Conservation (phyloP, 345 rosid species). For the Lagerstroemia speciosa region DNA sequence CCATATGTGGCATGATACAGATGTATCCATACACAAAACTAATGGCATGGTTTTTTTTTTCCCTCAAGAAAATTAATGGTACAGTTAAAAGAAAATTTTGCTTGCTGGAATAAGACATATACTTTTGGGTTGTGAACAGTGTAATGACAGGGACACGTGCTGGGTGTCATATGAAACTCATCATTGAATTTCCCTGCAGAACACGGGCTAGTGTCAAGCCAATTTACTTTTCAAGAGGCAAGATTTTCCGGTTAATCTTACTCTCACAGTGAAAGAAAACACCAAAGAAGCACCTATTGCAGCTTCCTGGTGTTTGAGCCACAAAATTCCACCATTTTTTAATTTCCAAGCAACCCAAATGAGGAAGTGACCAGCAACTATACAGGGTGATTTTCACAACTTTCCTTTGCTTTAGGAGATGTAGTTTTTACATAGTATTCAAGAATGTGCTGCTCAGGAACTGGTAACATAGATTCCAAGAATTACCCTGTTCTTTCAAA, state of each 20-base stretch:
- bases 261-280: background rate
- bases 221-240: background rate
- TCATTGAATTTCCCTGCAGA: no score
- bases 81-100: background rate
- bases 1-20: no score
- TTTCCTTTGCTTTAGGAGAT: background rate
- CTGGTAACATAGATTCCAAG: background rate
- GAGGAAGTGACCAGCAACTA: background rate
- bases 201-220: background rate
- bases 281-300: background rate
- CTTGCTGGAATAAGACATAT: background rate
- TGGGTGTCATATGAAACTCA: background rate
- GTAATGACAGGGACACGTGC: background rate
- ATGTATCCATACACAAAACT: background rate
- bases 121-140: background rate
- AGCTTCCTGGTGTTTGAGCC: background rate
- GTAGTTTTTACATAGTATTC: background rate
- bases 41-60: no score
- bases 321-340: background rate
- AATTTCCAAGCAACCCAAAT: background rate
- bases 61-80: no score
- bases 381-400: background rate
- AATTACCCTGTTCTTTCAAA: constrained; percentile 46
- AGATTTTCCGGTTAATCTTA: background rate
- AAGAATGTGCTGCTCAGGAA: background rate